Base-by-base conservation (phyloP, 768 basidiomycete genomes). In the Tulasnella sp. region DNA sequence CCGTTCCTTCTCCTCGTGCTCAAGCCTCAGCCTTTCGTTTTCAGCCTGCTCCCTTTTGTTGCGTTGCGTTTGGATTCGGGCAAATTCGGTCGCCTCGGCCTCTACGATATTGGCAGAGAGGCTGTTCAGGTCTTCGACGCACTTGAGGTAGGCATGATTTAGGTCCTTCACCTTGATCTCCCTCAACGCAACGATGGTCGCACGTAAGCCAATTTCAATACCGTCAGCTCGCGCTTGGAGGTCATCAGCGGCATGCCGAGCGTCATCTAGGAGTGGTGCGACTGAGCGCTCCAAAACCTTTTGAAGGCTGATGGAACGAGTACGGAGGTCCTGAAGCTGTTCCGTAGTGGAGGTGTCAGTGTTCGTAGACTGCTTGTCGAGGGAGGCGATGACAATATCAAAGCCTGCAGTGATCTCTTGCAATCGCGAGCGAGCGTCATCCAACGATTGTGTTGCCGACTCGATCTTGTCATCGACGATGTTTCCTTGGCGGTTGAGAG, bases 11-110 rank as follows among this genome's bases (percentile, higher is more conserved):
- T 67, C 66, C 26, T 63, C 63, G 3, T 43, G 52, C n/a, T 51
- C 62, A 13, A 53, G 15, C 11, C 56, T 56, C 24, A 72, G 58
- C 3, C 72, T 72, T 41, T 72, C 73, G 58, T 61, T 63, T 27
- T 64, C 64, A 7, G 51, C 41, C 42, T 43, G 26, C n/a, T n/a
- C 52, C 34, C 47, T 21, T 26, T 32, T 26, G n/a, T 19, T 43
- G 19, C 24, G 27, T 41, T 53, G 60, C 26, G 43, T 51, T 23
- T 51, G n/a, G 41, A 42, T 24, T 30, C 50, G 43, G 27, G 51
- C 43, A 26, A 59, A 15, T 24, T 49, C 58, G 10, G 24, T 19
- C 19, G 49, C 21, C 32, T 45, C 44, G 21, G 60, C 56, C 26
- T 27, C 50, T 24, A 19, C 24, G 32, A 51, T 49, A 17, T 42